Base-by-base conservation (phyloP, 148 eudicot species). In the Suaeda aralocaspica region DNA sequence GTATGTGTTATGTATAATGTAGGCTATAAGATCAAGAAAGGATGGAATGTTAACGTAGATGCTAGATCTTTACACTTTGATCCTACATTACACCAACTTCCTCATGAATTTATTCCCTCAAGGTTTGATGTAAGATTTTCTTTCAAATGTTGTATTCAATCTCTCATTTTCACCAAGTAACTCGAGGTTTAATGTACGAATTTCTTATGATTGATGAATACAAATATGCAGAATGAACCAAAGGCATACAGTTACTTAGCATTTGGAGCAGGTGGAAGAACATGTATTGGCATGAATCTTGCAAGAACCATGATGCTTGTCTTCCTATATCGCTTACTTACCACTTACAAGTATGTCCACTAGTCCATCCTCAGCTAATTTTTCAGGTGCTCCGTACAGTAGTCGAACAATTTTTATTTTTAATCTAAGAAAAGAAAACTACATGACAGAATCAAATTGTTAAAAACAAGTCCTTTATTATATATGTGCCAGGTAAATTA, bases 11-110 rank as follows among this genome's bases (percentile, higher is more conserved):
- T n/a, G n/a, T n/a, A 36, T 26, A 9, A 25, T 52, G 4, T 51
- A 83, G 87, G 87, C 42, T 73, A 75, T 49, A 70, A 45, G 9
- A 84, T 84, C 62, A 76, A 78, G 78, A 81, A 84, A 73, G 87
- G 84, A 28, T 84, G 87, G 87, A 84, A 73, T 63, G 52, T 84
- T 51, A 84, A 84, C 22, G 74, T 84, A 14, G 87, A 84, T 84
- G 82, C 84, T 36, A 73, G 72, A 78, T 73, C 84, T 36, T 63
- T 81, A 63, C 87, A 84, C 68, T 70, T 75, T 67, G 84, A 81
- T 84, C 84, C 87, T 28, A 57, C 78, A 29, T 25, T 84, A 4
- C 68, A 84, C 56, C 70, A 15, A 12, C 78, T 81, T 57, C 82
- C 87, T 12, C 25, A 69, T 74, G 63, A 56, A 67, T 78, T 81